Evolutionary conservation across 2,329 filamentous ascomycete genomes (phyloP).

Genomic region (Phymatotrichopsis omnivora): DNA sequence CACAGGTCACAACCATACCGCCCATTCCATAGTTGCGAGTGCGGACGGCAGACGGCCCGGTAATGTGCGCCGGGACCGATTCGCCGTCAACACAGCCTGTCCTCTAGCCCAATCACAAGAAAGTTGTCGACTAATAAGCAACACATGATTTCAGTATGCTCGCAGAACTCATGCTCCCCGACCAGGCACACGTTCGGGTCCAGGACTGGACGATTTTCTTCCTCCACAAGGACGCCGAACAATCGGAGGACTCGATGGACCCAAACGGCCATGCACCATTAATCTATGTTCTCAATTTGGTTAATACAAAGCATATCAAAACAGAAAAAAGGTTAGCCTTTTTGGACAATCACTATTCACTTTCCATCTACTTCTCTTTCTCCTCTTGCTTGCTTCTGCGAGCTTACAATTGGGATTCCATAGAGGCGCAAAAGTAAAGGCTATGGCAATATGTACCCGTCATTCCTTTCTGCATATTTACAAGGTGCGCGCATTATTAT

Average conservation of each 20-base stretch:
- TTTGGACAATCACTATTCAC: too few species aligned
- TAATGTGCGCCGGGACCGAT: too few species aligned
- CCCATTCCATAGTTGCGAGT: too few species aligned
- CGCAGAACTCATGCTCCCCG: slow-evolving; percentile 94
- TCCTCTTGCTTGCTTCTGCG: too few species aligned
- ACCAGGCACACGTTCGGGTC: slow-evolving; percentile 86
- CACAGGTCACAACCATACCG: too few species aligned
- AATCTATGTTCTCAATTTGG: slow-evolving; percentile 93
- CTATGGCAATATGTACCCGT: slow-evolving; percentile 96
- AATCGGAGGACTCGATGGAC: slow-evolving; percentile 70
- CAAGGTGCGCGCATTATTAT: slow-evolving; percentile 51
- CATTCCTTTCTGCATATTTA: slow-evolving; percentile 98
- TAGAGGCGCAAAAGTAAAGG: slow-evolving; percentile 88
- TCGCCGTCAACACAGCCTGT: too few species aligned
- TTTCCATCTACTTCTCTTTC: neutral
- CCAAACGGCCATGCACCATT: slow-evolving; percentile 61
- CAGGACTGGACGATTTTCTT: slow-evolving; percentile 99
- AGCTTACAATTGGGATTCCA: slow-evolving; percentile 7
- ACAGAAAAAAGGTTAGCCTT: slow-evolving; percentile 57
- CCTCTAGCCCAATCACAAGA: too few species aligned
- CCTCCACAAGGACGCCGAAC: slow-evolving; percentile 83
- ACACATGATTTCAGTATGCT: slow-evolving; percentile 64
- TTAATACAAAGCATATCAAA: slow-evolving; percentile 96
- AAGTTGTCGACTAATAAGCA: too few species aligned
- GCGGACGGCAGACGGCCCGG: too few species aligned